Evolutionary conservation across 1,139 yeast species (phyloP).

Genomic region (Lodderomyces margitis): DNA sequence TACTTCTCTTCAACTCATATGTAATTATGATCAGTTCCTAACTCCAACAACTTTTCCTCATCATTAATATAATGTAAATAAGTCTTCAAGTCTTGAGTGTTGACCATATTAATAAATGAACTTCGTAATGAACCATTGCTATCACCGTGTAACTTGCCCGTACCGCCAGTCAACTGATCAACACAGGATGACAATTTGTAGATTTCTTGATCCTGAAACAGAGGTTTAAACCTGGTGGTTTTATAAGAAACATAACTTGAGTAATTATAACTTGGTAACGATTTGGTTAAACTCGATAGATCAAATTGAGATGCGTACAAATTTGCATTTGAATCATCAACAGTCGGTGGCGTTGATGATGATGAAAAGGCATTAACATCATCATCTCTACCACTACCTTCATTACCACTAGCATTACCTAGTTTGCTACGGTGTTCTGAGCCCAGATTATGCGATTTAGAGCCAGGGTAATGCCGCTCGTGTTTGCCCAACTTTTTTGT

Average conservation of each 20-base stretch:
- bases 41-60: conserved; percentile 1
- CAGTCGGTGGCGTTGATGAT: neutral
- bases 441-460: neutral
- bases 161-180: neutral
- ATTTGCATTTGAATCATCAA: conserved; percentile 11
- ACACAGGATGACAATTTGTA: neutral
- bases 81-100: neutral
- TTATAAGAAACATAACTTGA: neutral
- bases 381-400: neutral
- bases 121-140: neutral
- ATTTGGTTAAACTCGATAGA: conserved; percentile 1
- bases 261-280: neutral
- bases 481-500: neutral
- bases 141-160: neutral
- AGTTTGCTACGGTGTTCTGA: neutral
- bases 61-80: conserved; percentile 1
- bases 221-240: conserved; percentile 7
- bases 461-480: neutral
- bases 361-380: no score
- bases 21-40: neutral
- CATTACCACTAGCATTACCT: neutral
- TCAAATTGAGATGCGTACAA: conserved; percentile 16
- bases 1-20: no score
- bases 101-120: neutral
- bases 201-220: conserved; percentile 1